These are phyloP conservation scores for Ophiostoma sp. DNA, from an alignment of 2,329 filamentous ascomycete genomes.

Conservation along the genomic window DNA sequence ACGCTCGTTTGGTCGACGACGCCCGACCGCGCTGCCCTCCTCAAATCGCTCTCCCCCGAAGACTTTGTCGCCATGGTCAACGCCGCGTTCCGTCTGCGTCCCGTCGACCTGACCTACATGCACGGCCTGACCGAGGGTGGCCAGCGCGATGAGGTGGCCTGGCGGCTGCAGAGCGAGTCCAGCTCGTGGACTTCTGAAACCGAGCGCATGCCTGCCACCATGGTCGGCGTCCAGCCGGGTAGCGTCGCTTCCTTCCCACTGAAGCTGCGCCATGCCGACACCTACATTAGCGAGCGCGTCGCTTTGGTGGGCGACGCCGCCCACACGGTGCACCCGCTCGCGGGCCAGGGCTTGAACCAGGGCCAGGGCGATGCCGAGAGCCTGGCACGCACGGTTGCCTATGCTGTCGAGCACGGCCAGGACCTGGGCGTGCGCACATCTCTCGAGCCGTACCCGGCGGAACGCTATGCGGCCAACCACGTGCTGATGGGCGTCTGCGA, in stretches of 20 bases:
- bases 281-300: constrained; percentile 86
- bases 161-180: constrained; percentile 67
- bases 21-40: constrained; percentile 70
- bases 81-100: constrained; percentile 80
- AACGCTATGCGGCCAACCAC: constrained; percentile 81
- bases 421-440: constrained; percentile 79
- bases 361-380: constrained; percentile 86
- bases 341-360: constrained; percentile 91
- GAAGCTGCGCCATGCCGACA: constrained; percentile 88
- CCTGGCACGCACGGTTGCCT: constrained; percentile 71
- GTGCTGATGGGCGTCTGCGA: constrained; percentile 78
- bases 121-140: constrained; percentile 54
- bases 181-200: constrained; percentile 33
- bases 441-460: constrained; percentile 76
- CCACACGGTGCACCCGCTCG: constrained; percentile 91
- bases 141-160: constrained; percentile 54
- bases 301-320: constrained; percentile 93
- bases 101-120: constrained; percentile 80
- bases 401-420: constrained; percentile 77
- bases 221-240: constrained; percentile 71
- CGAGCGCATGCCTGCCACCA: constrained; percentile 60
- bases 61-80: constrained; percentile 90
- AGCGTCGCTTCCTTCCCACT: constrained; percentile 88
- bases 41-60: constrained; percentile 70
- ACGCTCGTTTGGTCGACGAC: constrained; percentile 96